phyloP scores from a whole-genome alignment of 306 rosid genomes.

The Quercus alba region DNA sequence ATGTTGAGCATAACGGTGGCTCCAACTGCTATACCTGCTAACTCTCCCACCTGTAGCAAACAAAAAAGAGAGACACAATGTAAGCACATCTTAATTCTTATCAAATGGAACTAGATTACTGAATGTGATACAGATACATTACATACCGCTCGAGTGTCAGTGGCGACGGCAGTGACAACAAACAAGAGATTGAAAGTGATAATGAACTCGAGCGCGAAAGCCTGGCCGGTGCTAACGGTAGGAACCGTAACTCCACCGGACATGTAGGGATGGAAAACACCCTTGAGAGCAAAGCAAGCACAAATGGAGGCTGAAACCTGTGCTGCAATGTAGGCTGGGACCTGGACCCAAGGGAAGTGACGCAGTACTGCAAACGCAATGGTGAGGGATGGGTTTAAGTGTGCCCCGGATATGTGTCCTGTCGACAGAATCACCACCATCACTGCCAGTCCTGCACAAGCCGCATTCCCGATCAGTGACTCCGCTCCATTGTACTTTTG shows the following conservation, averaged over 20 bases:
- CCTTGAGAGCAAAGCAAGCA: constrained; percentile 78
- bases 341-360: constrained; percentile 91
- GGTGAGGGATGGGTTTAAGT: constrained; percentile 86
- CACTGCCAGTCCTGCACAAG: constrained; percentile 80
- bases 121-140: too few species aligned
- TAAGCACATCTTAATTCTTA: neutral
- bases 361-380: constrained; percentile 79
- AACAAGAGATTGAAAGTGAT: constrained; percentile 86
- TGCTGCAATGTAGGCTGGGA: constrained; percentile 73
- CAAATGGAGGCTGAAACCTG: constrained; percentile 83
- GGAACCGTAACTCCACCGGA: constrained; percentile 87
- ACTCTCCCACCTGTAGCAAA: constrained; percentile 63
- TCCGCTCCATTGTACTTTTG: constrained; percentile 76
- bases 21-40: constrained; percentile 92
- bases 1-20: constrained; percentile 88
- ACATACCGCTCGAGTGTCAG: constrained; percentile 81
- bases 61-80: neutral
- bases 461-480: constrained; percentile 72
- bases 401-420: constrained; percentile 96
- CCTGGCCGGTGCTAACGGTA: constrained; percentile 50
- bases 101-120: too few species aligned
- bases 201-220: constrained; percentile 77
- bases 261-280: constrained; percentile 64
- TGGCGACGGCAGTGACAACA: constrained; percentile 92
- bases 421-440: constrained; percentile 84